Base-by-base conservation (phyloP, 345 rosid species). In the Rhizophora mangle region DNA sequence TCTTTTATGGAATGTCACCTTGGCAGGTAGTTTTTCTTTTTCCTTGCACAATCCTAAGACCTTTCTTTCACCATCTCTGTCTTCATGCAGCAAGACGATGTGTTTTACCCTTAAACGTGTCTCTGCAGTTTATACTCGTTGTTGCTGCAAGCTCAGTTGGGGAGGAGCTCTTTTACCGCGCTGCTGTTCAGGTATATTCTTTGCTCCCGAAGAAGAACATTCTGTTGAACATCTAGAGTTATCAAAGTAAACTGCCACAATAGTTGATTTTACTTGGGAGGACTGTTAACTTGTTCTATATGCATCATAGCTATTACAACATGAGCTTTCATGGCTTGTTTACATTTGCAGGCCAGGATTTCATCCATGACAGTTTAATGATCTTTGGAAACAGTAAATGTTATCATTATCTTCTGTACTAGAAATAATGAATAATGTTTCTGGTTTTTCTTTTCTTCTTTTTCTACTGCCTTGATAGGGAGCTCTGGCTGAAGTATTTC, bases 161-260 rank as follows among this genome's bases (percentile, higher is more conserved):
- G 63, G 99, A 95, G 84, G 99, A 95, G 86, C 97, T 95, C 73
- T 95, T 95, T 81, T 95, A 95, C 82, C 86, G 99, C 32, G 96
- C 89, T 63, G 97, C 99, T 53, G 88, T 95, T 61, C 99, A 95
- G 99, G 99, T 88, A 10, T 70, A 64, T 68, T 67, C 39, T 52
- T 58, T 47, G n/a, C 26, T 65, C 36, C 11, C 31, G 37, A 21
- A 58, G 54, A 29, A 29, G 56, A 20, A 8, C 43, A n/a, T 20
- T n/a, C 27, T 56, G 21, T 8, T 47, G 20, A 47, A 10, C 62
- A 39, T 29, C 60, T 8, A 46, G 22, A 20, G 30, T 47, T 20
- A 6, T 19, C 16, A 27, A 20, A 26, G 18, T 31, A 31, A 19
- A 27, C 21, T 27, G 15, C 27, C 24, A 29, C 37, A 37, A 8